Evolutionary conservation across 2,329 filamentous ascomycete species (phyloP).

Genomic region (Tolypocladium ovalisporum): DNA sequence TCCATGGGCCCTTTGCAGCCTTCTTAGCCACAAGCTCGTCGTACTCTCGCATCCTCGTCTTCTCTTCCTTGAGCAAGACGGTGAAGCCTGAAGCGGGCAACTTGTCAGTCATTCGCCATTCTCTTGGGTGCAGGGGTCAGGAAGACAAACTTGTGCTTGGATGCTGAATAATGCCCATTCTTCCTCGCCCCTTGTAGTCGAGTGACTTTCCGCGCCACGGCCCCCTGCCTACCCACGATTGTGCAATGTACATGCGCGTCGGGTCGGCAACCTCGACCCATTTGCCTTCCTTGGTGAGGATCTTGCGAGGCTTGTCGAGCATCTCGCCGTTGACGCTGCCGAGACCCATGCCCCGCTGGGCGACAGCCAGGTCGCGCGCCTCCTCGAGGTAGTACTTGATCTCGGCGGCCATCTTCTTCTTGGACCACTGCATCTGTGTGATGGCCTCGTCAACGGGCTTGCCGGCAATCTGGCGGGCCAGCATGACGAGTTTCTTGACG

Average conservation of each 20-base stretch:
- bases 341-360: slow-evolving; percentile 75
- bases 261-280: slow-evolving; percentile 61
- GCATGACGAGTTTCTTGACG: slow-evolving; percentile 79
- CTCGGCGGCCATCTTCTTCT: slow-evolving; percentile 83
- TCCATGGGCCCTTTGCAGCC: slow-evolving; percentile 68
- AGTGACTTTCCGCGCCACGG: slow-evolving; percentile 43
- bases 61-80: slow-evolving; percentile 85
- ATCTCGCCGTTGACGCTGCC: slow-evolving; percentile 29
- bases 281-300: slow-evolving; percentile 65
- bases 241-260: slow-evolving; percentile 77
- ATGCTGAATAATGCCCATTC: slow-evolving; percentile 54
- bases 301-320: slow-evolving; percentile 33
- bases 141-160: slow-evolving; percentile 61
- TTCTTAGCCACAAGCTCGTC: slow-evolving; percentile 69
- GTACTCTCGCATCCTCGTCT: slow-evolving; percentile 71
- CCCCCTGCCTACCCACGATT: slow-evolving; percentile 86
- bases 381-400: slow-evolving; percentile 69
- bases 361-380: slow-evolving; percentile 72
- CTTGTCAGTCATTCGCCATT: neutral
- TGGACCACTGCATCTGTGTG: slow-evolving; percentile 86
- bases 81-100: slow-evolving; percentile 49
- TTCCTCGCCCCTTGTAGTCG: slow-evolving; percentile 68
- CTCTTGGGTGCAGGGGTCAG: neutral
- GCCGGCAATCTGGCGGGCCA: slow-evolving; percentile 81
- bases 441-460: slow-evolving; percentile 94